These are phyloP conservation scores for Mycena latifolia DNA, from an alignment of 768 basidiomycete species.

Conservation along the genomic window DNA sequence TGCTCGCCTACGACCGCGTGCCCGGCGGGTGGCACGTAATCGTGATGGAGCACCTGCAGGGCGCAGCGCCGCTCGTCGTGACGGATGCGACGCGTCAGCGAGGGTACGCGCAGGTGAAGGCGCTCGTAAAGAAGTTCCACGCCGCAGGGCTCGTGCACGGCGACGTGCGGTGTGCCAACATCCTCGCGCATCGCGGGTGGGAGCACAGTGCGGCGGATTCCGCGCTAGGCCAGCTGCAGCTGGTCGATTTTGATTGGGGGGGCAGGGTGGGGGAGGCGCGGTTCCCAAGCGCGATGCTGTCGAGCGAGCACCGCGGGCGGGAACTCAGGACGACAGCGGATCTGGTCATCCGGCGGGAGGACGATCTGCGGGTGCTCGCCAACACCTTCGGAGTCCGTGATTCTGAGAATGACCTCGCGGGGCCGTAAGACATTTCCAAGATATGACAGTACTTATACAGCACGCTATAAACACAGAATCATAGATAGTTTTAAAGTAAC, in stretches of 20 bases:
- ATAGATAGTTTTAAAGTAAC: no score
- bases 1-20: conserved; percentile 41
- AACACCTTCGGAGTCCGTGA: no score
- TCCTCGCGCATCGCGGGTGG: not conserved
- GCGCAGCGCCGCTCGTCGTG: not conserved
- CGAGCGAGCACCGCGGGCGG: not conserved
- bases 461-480: no score
- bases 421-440: no score
- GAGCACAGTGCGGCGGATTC: not conserved
- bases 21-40: conserved; percentile 45
- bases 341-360: not conserved
- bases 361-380: not conserved
- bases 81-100: not conserved
- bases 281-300: not conserved
- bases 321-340: not conserved
- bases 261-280: not conserved
- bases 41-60: conserved; percentile 39
- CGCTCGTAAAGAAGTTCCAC: not conserved
- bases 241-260: conserved; percentile 6
- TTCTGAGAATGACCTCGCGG: no score
- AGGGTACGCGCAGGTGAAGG: not conserved
- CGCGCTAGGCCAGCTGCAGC: not conserved
- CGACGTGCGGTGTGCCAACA: not conserved
- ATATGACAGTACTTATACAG: no score
- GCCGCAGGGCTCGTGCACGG: not conserved